phyloP scores from a whole-genome alignment of 2,329 filamentous ascomycete genomes.

The Neopestalotiopsis clavispora region DNA sequence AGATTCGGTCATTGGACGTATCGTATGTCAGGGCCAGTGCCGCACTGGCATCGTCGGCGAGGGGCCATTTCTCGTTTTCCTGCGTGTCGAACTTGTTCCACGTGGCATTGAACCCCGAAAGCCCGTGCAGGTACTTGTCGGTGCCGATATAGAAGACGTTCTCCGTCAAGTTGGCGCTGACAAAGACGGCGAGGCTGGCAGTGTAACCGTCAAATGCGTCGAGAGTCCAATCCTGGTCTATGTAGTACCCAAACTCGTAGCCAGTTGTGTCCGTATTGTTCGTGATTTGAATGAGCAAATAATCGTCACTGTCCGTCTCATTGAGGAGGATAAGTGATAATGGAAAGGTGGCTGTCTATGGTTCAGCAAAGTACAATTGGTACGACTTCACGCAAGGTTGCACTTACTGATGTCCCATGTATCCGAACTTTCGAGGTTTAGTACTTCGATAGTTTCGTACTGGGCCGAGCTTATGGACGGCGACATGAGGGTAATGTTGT shows the following conservation, averaged over 20 bases:
- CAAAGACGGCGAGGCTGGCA: constrained; percentile 26
- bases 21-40: constrained; percentile 33
- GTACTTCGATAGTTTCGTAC: not conserved
- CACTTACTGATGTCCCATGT: constrained; percentile 9
- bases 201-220: constrained; percentile 26
- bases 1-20: constrained; percentile 26
- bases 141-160: constrained; percentile 39
- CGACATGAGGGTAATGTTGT: constrained; percentile 2
- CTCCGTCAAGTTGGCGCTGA: constrained; percentile 26
- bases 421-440: not conserved
- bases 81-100: constrained; percentile 29
- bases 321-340: not conserved
- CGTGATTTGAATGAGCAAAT: too few species aligned
- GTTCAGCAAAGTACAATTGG: not conserved
- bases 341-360: not conserved
- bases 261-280: constrained; percentile 30
- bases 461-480: not conserved
- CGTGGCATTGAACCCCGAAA: constrained; percentile 20
- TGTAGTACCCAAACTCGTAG: constrained; percentile 23
- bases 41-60: constrained; percentile 35
- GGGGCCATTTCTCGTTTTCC: constrained; percentile 33
- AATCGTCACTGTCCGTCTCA: not conserved
- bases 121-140: constrained; percentile 35
- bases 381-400: not conserved
- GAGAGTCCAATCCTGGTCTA: constrained; percentile 3